Evolutionary conservation across 83 land plant genomes (phyloP).

Genomic region (Picea abies): DNA sequence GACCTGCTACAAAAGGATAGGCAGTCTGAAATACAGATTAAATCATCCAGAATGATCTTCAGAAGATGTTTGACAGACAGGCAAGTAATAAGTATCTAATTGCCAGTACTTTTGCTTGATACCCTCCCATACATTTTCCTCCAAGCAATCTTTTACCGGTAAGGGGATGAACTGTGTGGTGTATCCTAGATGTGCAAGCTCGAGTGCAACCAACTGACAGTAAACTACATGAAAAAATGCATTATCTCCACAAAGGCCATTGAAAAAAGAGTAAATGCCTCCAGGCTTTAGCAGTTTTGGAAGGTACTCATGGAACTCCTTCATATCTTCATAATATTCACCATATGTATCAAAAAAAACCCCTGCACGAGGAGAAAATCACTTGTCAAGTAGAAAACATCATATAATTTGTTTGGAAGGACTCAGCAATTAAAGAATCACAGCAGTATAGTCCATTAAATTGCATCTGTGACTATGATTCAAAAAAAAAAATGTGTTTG

Average conservation of each 20-base stretch:
- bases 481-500: background rate
- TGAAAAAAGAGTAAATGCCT: conserved; percentile 91
- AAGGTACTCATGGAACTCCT: conserved; percentile 82
- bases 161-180: conserved; percentile 82
- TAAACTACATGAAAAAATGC: conserved; percentile 98
- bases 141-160: conserved; percentile 93
- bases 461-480: background rate
- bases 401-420: background rate
- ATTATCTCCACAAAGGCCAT: conserved; percentile 93
- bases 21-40: too few species aligned
- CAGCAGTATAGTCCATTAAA: background rate
- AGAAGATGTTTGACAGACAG: conserved; percentile 70
- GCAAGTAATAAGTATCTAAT: conserved; percentile 92
- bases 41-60: conserved; percentile 5
- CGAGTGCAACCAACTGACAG: conserved; percentile 88
- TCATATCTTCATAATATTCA: conserved; percentile 92
- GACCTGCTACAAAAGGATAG: too few species aligned
- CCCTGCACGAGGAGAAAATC: conserved; percentile 41
- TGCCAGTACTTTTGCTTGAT: conserved; percentile 96
- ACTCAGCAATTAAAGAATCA: too few species aligned
- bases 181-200: conserved; percentile 81
- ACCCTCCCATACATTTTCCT: conserved; percentile 87
- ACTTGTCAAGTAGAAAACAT: background rate
- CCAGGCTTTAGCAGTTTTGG: conserved; percentile 86
- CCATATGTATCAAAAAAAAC: conserved; percentile 97